Evolutionary conservation across 768 basidiomycete genomes (phyloP), one percentile per base, ranked within the genome.

Genomic region (Termitomyces sp.): DNA sequence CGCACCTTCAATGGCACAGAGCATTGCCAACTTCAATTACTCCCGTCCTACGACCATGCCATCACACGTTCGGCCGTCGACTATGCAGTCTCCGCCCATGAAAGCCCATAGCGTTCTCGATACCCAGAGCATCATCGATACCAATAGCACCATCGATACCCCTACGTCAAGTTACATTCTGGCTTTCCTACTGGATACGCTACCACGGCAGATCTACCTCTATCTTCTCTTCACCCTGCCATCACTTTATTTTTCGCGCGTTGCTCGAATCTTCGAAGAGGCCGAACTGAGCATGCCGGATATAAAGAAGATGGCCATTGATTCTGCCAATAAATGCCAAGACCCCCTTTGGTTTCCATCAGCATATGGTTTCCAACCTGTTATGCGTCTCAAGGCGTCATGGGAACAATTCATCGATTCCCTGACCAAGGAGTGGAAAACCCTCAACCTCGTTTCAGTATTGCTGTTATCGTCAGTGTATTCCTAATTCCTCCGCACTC

Each of bases 221-320:
- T 17, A 51, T 40, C 32, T 31, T 34, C 81, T 91, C 3, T 76
- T 92, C 12, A 79, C 84, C 11, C 78, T 93, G 9, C 91, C 91
- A 2, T 81, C 86, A 0, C 73, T 91, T 61, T 92, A 92, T 67
- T 92, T 91, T 71, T 83, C 86, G 1, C 85, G 90, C 1, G 90
- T 92, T n/a, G 84, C 87, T 4, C 80, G 83, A 54, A 82, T 91
- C 40, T 91, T 91, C 63, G 83, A 87, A 63, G 88, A 90, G 57
- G 89, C 90, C 2, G 85, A 91, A 53, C 79, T 92, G 52, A 89
- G 87, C 67, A 81, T 80, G 64, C 85, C 85, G 5, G 91, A 92
- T 66, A 81, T 92, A 10, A 72, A 83, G 53, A 65, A 77, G 34
- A 84, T 85, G 82, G 57, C 58, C 0, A 62, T 67, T 7, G 75